These are phyloP conservation scores for Helicocarpus griseus DNA, from an alignment of 2,329 filamentous ascomycete genomes.

Conservation along the genomic window DNA sequence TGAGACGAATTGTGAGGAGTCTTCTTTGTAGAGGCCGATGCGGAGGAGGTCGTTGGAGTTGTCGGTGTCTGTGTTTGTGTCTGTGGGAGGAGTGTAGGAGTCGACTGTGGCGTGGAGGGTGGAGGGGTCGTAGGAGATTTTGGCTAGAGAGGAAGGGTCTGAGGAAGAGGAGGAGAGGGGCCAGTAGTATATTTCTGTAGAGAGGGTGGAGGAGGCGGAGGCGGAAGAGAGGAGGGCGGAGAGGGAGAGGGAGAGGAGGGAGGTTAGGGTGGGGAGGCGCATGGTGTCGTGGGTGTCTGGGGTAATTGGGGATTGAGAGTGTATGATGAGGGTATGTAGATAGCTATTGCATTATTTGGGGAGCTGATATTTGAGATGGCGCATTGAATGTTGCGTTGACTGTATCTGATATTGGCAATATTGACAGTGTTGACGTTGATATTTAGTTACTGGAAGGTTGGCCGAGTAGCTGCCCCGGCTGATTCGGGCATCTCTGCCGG, in stretches of 20 bases:
- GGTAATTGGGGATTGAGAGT: background rate
- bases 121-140: conserved; percentile 32
- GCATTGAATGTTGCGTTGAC: too few species aligned
- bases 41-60: conserved; percentile 35
- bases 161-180: conserved; percentile 21
- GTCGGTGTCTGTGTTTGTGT: conserved; percentile 3
- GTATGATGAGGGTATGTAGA: background rate
- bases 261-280: conserved; percentile 8
- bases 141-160: conserved; percentile 29
- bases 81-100: conserved; percentile 27
- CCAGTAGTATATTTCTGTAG: conserved; percentile 31
- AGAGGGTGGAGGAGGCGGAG: conserved; percentile 13
- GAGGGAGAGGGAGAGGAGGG: conserved; percentile 14
- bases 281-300: conserved; percentile 6
- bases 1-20: conserved; percentile 29
- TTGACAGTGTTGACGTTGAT: background rate
- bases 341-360: background rate
- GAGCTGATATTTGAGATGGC: too few species aligned
- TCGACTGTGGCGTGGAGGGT: conserved; percentile 27
- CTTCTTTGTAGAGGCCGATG: conserved; percentile 38
- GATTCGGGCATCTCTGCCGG: too few species aligned
- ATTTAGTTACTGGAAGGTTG: too few species aligned
- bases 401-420: too few species aligned
- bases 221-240: conserved; percentile 11
- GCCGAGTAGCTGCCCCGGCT: too few species aligned